Evolutionary conservation across 1,284 basidiomycete species (phyloP).

Genomic region (Irpex sp.): DNA sequence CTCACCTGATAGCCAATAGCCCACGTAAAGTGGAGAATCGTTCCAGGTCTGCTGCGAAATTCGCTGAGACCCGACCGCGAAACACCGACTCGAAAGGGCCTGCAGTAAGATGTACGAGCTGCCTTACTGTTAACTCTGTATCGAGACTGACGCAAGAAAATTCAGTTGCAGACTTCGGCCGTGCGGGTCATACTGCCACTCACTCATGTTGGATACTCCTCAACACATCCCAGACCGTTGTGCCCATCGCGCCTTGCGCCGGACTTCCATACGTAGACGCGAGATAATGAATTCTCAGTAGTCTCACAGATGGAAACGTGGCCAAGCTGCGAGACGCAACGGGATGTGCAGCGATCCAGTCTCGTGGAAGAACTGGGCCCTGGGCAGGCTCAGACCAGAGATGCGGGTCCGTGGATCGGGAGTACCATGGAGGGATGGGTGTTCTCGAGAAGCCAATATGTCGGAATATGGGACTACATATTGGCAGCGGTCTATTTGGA

Average conservation of each 20-base stretch:
- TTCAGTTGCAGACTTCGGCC: background rate
- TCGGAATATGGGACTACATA: constrained; percentile 7
- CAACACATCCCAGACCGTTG: constrained; percentile 10
- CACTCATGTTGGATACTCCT: constrained; percentile 2
- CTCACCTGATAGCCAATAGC: constrained; percentile 4
- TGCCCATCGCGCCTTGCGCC: background rate
- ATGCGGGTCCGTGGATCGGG: background rate
- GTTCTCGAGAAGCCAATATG: constrained; percentile 2
- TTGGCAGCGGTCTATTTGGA: background rate
- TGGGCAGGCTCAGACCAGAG: background rate
- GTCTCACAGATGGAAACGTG: constrained; percentile 4
- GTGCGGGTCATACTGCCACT: background rate
- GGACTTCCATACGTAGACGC: background rate
- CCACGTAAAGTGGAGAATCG: constrained; percentile 9
- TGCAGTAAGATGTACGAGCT: background rate
- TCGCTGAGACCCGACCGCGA: background rate
- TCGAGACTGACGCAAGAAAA: constrained; percentile 1
- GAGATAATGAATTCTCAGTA: constrained; percentile 1
- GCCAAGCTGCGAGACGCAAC: constrained; percentile 8
- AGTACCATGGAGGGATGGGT: constrained; percentile 6
- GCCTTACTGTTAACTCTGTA: constrained; percentile 2
- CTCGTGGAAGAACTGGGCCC: background rate
- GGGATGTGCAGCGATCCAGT: constrained; percentile 1
- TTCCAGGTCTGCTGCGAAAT: constrained; percentile 8
- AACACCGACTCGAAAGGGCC: constrained; percentile 6